Conservation (phyloP, 176 grass and related monocot species). For the Zizania latifolia region DNA sequence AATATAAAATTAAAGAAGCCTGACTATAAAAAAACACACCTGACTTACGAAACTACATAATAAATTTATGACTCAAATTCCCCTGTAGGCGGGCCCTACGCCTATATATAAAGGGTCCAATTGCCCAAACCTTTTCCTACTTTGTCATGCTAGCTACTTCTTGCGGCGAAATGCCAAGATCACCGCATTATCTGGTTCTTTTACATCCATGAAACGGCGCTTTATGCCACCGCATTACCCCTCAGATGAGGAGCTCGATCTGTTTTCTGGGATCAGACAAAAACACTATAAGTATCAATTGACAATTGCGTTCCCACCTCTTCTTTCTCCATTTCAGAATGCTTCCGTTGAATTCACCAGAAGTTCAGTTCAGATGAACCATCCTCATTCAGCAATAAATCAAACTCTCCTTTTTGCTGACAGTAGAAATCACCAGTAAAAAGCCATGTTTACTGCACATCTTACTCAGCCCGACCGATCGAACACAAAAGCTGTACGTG, state of each 20-base stretch:
- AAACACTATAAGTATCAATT: not conserved
- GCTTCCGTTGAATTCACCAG: not conserved
- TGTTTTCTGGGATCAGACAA: not conserved
- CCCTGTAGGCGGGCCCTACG: too few relatives aligned
- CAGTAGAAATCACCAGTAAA: too few relatives aligned
- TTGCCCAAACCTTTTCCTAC: not conserved
- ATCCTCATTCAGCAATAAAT: too few relatives aligned
- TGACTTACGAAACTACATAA: too few relatives aligned
- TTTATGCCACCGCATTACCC: not conserved
- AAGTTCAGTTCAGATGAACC: not conserved
- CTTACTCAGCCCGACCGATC: too few relatives aligned
- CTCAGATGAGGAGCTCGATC: not conserved
- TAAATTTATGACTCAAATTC: too few relatives aligned
- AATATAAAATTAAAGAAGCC: too few relatives aligned
- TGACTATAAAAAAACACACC: too few relatives aligned
- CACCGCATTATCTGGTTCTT: not conserved
- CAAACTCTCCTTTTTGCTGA: too few relatives aligned
- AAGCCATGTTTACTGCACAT: too few relatives aligned
- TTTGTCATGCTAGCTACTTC: not conserved
- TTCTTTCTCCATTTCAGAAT: not conserved
- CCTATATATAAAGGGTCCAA: too few relatives aligned
- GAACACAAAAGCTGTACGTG: too few relatives aligned
- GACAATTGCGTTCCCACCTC: not conserved
- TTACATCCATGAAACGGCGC: not conserved
- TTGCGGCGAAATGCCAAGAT: not conserved